These are phyloP conservation scores for Eimeria necatrix DNA, from an alignment of 169 alveolate genomes.

Conservation along the genomic window DNA sequence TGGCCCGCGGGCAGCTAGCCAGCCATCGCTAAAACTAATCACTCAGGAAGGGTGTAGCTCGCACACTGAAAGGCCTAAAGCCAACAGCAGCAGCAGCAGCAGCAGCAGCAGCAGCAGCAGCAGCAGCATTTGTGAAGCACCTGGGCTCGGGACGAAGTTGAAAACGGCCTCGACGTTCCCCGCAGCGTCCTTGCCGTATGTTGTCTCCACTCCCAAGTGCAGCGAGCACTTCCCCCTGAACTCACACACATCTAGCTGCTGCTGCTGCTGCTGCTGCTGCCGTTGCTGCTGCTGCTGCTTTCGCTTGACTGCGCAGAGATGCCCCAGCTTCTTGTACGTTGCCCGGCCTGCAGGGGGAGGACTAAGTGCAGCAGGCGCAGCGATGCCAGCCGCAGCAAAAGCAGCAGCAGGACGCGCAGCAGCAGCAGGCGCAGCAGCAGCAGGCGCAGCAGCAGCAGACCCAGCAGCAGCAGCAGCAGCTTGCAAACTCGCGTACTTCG, in stretches of 20 bases:
- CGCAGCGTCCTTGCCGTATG: conserved; percentile 73
- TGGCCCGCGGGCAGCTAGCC: too few species aligned
- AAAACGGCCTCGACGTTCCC: conserved; percentile 78
- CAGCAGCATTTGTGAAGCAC: conserved; percentile 30
- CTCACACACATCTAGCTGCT: neutral
- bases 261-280: conserved; percentile 26
- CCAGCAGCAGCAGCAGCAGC: neutral
- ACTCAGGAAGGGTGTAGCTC: too few species aligned
- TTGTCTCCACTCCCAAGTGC: conserved; percentile 82
- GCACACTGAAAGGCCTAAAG: neutral
- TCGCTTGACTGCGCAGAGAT: too few species aligned
- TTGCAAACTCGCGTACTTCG: conserved; percentile 84
- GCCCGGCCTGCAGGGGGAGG: too few species aligned
- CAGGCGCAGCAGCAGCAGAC: conserved; percentile 24
- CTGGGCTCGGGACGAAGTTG: conserved; percentile 82
- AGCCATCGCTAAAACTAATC: too few species aligned
- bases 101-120: neutral
- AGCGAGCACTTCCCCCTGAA: conserved; percentile 67
- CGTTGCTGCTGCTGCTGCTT: neutral
- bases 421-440: neutral
- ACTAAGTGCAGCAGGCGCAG: neutral
- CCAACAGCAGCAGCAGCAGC: neutral
- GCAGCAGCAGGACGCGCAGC: conserved; percentile 7
- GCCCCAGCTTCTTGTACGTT: too few species aligned
- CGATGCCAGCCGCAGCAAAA: neutral